These are phyloP conservation scores for Gossypium ekmanianum DNA, from an alignment of 345 rosid genomes.

Conservation along the genomic window DNA sequence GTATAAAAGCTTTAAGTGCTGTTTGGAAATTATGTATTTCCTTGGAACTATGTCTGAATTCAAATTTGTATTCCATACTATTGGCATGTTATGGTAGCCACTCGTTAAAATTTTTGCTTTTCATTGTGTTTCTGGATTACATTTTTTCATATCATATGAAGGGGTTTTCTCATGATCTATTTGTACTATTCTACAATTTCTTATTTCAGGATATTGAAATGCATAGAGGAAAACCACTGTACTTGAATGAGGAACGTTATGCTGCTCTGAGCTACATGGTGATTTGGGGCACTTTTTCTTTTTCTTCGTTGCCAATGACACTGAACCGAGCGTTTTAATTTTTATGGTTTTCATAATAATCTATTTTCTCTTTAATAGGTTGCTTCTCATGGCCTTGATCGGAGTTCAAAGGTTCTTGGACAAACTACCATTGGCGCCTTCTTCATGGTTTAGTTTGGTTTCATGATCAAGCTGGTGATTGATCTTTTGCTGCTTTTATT, in stretches of 20 bases:
- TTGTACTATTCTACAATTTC: neutral
- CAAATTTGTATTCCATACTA: neutral
- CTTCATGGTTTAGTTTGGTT: constrained; percentile 37
- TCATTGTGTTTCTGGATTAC: neutral
- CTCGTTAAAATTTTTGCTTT: neutral
- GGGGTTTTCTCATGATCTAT: neutral
- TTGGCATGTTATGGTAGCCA: neutral
- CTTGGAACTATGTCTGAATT: neutral
- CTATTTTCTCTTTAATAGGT: constrained; percentile 42
- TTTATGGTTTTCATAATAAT: neutral
- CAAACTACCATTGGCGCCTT: constrained; percentile 64
- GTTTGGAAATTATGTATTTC: neutral
- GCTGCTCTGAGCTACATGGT: constrained; percentile 85
- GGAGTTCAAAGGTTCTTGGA: constrained; percentile 67
- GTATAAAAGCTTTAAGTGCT: neutral
- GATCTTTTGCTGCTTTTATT: neutral
- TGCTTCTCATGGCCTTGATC: constrained; percentile 93
- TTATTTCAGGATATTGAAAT: constrained; percentile 62
- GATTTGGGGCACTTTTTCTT: constrained; percentile 18
- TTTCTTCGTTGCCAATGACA: neutral
- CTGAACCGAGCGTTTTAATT: no score
- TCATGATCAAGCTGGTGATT: constrained; percentile 19
- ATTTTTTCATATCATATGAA: neutral
- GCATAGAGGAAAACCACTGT: constrained; percentile 81
- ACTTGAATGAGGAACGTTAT: constrained; percentile 86